Conservation (phyloP, 768 basidiomycete species). For the Kondoa malvinella region DNA sequence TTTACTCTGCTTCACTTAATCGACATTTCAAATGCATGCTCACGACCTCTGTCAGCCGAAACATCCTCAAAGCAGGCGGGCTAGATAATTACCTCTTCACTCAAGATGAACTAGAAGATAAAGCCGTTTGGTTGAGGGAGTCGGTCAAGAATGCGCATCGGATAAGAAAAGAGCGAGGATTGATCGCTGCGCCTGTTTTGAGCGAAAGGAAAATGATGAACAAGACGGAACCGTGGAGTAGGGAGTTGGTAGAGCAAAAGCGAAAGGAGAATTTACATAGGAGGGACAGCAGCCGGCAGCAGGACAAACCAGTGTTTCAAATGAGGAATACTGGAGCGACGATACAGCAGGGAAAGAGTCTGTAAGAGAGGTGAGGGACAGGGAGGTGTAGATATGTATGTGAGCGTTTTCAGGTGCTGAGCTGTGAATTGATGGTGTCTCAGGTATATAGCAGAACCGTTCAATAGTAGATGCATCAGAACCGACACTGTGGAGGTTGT, state of each 20-base stretch:
- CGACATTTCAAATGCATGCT: not conserved
- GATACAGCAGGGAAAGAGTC: too few species aligned
- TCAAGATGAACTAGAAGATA: not conserved
- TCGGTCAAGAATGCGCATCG: not conserved
- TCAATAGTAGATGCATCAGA: too few species aligned
- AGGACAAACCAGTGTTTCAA: not conserved
- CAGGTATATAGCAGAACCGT: too few species aligned
- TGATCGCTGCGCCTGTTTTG: not conserved
- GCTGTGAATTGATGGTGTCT: too few species aligned
- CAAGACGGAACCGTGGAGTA: not conserved
- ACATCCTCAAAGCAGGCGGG: not conserved
- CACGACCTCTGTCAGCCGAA: not conserved
- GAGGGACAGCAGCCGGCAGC: not conserved
- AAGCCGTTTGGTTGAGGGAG: not conserved
- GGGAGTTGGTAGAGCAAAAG: not conserved
- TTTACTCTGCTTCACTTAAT: conserved; percentile 1
- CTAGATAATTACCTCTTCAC: conserved; percentile 2
- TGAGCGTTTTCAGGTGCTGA: too few species aligned
- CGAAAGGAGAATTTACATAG: not conserved
- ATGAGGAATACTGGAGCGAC: too few species aligned
- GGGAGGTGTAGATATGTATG: too few species aligned
- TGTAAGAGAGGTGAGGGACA: too few species aligned
- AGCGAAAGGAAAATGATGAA: not conserved
- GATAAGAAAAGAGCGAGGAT: not conserved
- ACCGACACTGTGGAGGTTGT: too few species aligned